phyloP scores from a whole-genome alignment of 1,284 basidiomycete genomes.

The Cryptococcus sp. region DNA sequence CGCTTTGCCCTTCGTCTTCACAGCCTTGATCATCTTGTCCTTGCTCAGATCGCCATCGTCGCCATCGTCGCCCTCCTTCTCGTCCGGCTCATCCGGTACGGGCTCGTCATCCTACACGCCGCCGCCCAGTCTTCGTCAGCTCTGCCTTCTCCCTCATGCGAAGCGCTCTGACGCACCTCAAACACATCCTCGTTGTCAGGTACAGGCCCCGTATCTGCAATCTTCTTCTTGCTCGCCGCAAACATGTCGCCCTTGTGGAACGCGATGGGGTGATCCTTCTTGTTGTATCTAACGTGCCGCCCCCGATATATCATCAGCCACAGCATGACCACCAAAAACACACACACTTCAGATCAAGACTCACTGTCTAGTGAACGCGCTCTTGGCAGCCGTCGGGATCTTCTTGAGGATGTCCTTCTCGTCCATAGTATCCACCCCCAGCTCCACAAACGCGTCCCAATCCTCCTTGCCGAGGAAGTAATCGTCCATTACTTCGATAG shows the following conservation, averaged over 20 bases:
- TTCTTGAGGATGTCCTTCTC: conserved; percentile 75
- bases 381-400: conserved; percentile 76
- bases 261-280: conserved; percentile 78
- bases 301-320: not conserved
- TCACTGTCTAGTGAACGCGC: conserved; percentile 79
- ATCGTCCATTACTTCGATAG: conserved; percentile 87
- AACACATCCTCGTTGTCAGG: conserved; percentile 89
- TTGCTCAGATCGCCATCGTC: conserved; percentile 52
- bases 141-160: conserved; percentile 23
- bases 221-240: conserved; percentile 70
- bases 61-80: conserved; percentile 49
- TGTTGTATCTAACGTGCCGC: conserved; percentile 67
- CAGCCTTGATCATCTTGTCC: conserved; percentile 58
- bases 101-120: conserved; percentile 28
- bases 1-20: conserved; percentile 44
- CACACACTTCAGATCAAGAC: conserved; percentile 31
- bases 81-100: conserved; percentile 48
- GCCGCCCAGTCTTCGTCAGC: too few species aligned
- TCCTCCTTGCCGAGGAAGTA: conserved; percentile 93
- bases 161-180: conserved; percentile 58
- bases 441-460: conserved; percentile 91
- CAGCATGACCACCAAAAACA: not conserved
- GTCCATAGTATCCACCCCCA: conserved; percentile 77
- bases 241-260: conserved; percentile 82
- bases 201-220: conserved; percentile 57